These are phyloP conservation scores for Syzygium malaccense DNA, from an alignment of 441 rosid genomes.

Conservation along the genomic window DNA sequence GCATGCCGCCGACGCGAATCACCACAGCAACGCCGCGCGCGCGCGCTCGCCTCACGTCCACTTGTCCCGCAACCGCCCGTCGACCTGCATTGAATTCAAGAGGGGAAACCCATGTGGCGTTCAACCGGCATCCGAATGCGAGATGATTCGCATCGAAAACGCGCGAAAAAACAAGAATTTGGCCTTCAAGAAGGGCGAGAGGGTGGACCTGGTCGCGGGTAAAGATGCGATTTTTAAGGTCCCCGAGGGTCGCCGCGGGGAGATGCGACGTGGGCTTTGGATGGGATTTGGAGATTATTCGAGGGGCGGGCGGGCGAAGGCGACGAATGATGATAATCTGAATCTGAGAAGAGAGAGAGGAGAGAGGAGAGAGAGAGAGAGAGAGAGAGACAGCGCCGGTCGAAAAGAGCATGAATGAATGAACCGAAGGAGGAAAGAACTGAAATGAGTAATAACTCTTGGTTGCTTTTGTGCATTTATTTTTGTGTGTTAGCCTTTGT, in stretches of 20 bases:
- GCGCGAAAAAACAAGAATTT: not conserved
- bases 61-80: not conserved
- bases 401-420: not conserved
- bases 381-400: not conserved
- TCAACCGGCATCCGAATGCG: not conserved
- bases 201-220: not conserved
- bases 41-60: not conserved
- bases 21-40: not conserved
- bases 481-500: not conserved
- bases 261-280: slow-evolving; percentile 31
- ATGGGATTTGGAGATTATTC: slow-evolving; percentile 7
- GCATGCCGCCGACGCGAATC: not conserved
- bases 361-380: not conserved
- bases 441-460: not conserved
- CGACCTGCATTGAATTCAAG: not conserved
- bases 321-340: slow-evolving; percentile 19
- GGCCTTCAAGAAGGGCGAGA: not conserved
- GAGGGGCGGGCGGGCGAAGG: not conserved
- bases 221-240: not conserved
- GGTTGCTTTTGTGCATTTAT: not conserved
- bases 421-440: slow-evolving; percentile 20
- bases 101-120: not conserved
- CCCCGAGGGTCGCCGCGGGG: slow-evolving; percentile 5
- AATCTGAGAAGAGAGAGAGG: slow-evolving; percentile 14
- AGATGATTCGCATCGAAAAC: not conserved